Percentiles rank a stretch among this genome's conserved stretches.
These are phyloP conservation scores for Xerocomellus dryophilus DNA, from an alignment of 768 basidiomycete species.

Conservation along the genomic window DNA sequence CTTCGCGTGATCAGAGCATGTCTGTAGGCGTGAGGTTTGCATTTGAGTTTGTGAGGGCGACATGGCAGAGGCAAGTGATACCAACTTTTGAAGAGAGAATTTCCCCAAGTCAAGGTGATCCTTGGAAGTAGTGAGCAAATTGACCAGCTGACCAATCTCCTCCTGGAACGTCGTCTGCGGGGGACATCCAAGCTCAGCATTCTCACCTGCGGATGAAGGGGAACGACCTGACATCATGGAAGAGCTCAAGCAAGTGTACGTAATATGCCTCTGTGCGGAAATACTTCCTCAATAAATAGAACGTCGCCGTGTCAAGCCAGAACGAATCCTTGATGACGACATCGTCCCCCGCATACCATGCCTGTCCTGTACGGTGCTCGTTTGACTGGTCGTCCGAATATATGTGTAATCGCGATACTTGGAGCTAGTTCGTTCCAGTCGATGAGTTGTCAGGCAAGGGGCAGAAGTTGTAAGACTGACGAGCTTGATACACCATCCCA, in stretches of 20 bases:
- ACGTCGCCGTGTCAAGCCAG: neutral
- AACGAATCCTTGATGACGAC: neutral
- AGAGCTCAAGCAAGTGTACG: neutral
- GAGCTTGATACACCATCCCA: neutral
- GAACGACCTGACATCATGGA: neutral
- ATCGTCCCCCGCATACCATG: neutral
- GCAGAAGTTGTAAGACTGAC: neutral
- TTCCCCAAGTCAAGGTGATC: neutral
- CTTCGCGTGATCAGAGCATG: neutral
- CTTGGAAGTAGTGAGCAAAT: neutral
- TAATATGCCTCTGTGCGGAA: neutral
- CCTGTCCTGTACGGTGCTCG: neutral
- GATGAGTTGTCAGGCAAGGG: neutral
- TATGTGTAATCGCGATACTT: neutral
- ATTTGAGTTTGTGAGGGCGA: neutral
- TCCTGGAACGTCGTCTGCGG: constrained; percentile 2
- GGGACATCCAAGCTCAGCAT: neutral
- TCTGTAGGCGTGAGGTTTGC: neutral
- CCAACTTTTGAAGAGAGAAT: constrained; percentile 3
- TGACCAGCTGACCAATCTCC: constrained; percentile 2
- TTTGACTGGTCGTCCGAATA: neutral
- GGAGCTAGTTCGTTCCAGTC: neutral
- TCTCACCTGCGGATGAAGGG: too few relatives aligned
- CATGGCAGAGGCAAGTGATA: neutral
- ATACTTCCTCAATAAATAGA: neutral